Conservation (phyloP, 2,329 filamentous ascomycete species). For the Scorias spongiosa region DNA sequence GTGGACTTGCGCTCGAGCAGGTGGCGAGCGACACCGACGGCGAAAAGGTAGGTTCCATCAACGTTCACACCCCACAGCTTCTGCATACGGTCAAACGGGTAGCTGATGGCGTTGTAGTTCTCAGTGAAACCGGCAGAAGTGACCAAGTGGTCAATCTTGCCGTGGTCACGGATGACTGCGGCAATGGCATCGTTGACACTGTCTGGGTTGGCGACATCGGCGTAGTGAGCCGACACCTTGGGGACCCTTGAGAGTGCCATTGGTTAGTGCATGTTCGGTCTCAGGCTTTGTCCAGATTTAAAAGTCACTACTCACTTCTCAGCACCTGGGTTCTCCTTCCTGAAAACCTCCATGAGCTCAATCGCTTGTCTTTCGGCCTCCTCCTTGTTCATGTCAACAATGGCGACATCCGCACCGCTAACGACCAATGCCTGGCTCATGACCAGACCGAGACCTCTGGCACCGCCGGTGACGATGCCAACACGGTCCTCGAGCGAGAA, state of each 20-base stretch:
- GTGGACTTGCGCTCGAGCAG: slow-evolving; percentile 65
- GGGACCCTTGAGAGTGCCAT: slow-evolving; percentile 40
- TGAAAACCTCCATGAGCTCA: slow-evolving; percentile 60
- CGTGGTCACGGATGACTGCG: slow-evolving; percentile 53
- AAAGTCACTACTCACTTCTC: slow-evolving; percentile 36
- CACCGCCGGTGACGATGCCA: slow-evolving; percentile 78
- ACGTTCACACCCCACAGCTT: slow-evolving; percentile 94
- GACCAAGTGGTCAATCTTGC: slow-evolving; percentile 79
- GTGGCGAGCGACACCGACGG: slow-evolving; percentile 70
- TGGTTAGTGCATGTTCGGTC: background rate
- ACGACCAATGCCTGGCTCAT: slow-evolving; percentile 87
- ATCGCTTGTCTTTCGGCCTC: slow-evolving; percentile 67
- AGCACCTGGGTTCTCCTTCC: slow-evolving; percentile 62
- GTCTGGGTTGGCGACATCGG: slow-evolving; percentile 66
- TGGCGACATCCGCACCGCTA: slow-evolving; percentile 74
- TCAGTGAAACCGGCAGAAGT: slow-evolving; percentile 95
- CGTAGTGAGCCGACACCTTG: slow-evolving; percentile 77
- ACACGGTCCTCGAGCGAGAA: slow-evolving; percentile 80
- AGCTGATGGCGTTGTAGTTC: slow-evolving; percentile 83
- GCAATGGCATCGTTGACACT: slow-evolving; percentile 62
- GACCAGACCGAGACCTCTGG: slow-evolving; percentile 73
- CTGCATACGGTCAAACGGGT: slow-evolving; percentile 79
- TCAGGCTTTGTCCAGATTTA: background rate
- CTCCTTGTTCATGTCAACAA: slow-evolving; percentile 87
- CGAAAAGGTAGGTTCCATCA: slow-evolving; percentile 80